Conservation (phyloP, 2,329 filamentous ascomycete species). For the Hymenoscyphus fraxineus region DNA sequence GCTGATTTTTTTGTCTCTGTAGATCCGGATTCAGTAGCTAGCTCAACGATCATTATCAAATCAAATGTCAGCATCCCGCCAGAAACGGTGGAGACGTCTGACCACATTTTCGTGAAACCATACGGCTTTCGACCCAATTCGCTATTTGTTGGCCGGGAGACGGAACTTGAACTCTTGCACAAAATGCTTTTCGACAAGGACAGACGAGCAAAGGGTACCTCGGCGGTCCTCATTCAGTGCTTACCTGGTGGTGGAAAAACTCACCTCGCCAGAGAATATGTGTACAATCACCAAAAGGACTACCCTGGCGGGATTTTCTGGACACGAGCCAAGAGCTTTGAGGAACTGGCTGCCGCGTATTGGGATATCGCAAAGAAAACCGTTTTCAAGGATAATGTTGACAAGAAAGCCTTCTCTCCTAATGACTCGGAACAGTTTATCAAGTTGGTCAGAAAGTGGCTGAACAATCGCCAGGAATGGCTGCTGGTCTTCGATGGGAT, state of each 20-base stretch:
- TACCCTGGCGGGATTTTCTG: conserved; percentile 68
- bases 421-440: conserved; percentile 47
- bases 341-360: conserved; percentile 58
- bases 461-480: conserved; percentile 60
- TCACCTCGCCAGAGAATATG: conserved; percentile 64
- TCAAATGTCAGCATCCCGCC: conserved; percentile 26
- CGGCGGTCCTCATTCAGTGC: conserved; percentile 60
- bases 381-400: conserved; percentile 38
- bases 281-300: conserved; percentile 54
- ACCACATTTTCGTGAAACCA: conserved; percentile 43
- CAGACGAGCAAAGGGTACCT: conserved; percentile 53
- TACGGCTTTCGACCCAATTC: conserved; percentile 60
- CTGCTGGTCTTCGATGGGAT: conserved; percentile 65
- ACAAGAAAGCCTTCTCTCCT: conserved; percentile 33
- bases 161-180: conserved; percentile 56
- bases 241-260: conserved; percentile 66
- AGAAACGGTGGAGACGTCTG: conserved; percentile 15
- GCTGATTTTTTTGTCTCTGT: conserved; percentile 33
- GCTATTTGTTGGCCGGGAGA: conserved; percentile 57
- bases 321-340: conserved; percentile 58
- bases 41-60: conserved; percentile 27
- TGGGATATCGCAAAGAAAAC: conserved; percentile 62
- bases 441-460: conserved; percentile 56
- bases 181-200: conserved; percentile 54
- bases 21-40: conserved; percentile 31